Evolutionary conservation across 257 asterid species (phyloP).

Genomic region (Nicotiana attenuata): DNA sequence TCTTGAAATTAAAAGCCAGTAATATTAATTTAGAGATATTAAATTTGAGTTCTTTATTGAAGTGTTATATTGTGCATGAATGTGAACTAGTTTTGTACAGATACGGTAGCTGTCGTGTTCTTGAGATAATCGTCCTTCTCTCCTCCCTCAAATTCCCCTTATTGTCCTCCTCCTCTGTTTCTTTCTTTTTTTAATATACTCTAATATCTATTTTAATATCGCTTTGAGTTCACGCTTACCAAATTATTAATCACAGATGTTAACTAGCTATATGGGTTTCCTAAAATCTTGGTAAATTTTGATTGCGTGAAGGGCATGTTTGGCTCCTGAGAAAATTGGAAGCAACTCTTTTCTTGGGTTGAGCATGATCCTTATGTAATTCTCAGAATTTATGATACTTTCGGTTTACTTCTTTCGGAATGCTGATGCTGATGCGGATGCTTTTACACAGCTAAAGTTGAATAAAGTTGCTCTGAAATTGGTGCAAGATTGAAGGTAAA

Average conservation of each 20-base stretch:
- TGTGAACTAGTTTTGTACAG: neutral
- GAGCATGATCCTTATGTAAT: neutral
- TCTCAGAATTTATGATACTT: slow-evolving; percentile 17
- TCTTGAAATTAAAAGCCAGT: neutral
- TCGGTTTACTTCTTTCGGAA: slow-evolving; percentile 25
- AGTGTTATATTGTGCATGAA: neutral
- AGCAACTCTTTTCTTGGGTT: neutral
- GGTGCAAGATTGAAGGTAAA: slow-evolving; percentile 34
- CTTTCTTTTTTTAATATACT: neutral
- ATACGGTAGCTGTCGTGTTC: slow-evolving; percentile 14
- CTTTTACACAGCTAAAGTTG: slow-evolving; percentile 23
- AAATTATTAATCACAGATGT: neutral
- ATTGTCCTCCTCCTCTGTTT: neutral
- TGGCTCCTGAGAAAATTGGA: neutral
- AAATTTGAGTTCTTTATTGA: neutral
- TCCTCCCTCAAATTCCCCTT: slow-evolving; percentile 16
- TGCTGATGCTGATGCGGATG: slow-evolving; percentile 6
- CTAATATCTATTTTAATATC: neutral
- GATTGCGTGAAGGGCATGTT: neutral
- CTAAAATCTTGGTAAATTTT: slow-evolving; percentile 5
- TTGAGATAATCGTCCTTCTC: neutral
- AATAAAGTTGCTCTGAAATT: slow-evolving; percentile 13
- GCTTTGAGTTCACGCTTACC: slow-evolving; percentile 2
- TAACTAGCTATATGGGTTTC: neutral
- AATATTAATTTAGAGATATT: neutral